A percentile compares a stretch with the other conserved stretches of the same genome.
Evolutionary conservation across 306 rosid species (phyloP).

Genomic region (Canavalia gladiata): DNA sequence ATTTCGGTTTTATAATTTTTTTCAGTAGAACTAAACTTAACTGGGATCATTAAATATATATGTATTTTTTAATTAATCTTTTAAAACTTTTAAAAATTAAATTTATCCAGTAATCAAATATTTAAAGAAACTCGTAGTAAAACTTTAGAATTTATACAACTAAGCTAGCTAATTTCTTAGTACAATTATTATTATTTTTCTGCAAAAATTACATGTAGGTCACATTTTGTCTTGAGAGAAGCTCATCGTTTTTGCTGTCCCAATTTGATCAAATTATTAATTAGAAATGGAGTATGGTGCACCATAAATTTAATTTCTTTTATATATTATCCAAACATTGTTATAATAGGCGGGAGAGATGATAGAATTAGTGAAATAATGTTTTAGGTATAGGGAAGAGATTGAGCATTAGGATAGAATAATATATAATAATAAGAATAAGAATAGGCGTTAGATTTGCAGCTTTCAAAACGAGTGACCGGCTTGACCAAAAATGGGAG

Average conservation of each 20-base stretch:
- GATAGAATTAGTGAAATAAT: constrained; percentile 36
- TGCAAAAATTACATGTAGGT: not conserved
- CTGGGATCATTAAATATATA: too few species aligned
- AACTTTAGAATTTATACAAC: not conserved
- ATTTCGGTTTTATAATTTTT: too few species aligned
- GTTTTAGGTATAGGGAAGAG: constrained; percentile 27
- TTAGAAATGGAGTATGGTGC: constrained; percentile 48
- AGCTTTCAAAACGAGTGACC: constrained; percentile 32
- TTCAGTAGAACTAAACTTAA: not conserved
- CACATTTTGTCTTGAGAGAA: not conserved
- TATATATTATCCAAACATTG: constrained; percentile 3
- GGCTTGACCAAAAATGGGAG: constrained; percentile 55
- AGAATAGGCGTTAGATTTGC: constrained; percentile 48
- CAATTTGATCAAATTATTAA: constrained; percentile 21
- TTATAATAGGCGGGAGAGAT: not conserved
- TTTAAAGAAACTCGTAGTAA: not conserved
- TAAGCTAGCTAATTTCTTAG: not conserved
- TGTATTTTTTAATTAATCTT: not conserved
- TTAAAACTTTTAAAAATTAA: too few species aligned
- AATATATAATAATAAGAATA: not conserved
- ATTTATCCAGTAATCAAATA: not conserved
- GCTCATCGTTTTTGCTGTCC: not conserved
- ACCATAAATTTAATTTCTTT: constrained; percentile 21
- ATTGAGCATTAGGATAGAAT: constrained; percentile 27
- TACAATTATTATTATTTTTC: not conserved